Percentiles rank a stretch among this genome's conserved stretches.
Evolutionary conservation across 257 asterid genomes (phyloP).

Genomic region (Solanum sitiens): DNA sequence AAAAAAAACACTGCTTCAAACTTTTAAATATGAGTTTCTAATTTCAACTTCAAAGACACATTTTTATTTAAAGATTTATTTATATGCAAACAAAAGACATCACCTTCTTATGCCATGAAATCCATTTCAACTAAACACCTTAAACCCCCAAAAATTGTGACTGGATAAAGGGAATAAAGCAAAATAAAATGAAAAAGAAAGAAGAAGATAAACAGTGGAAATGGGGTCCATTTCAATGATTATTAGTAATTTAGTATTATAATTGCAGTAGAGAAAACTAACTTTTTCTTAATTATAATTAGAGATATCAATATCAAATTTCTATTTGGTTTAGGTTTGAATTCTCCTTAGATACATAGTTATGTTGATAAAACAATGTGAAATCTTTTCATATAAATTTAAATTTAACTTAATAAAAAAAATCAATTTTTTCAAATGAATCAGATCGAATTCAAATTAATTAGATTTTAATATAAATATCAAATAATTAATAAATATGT

Average conservation of each 20-base stretch:
- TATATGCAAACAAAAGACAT: background rate
- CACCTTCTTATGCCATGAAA: background rate
- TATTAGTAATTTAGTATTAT: background rate
- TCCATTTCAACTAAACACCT: background rate
- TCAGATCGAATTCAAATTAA: no score
- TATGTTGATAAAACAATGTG: no score
- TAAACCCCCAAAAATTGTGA: background rate
- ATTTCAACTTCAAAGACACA: background rate
- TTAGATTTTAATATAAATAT: no score
- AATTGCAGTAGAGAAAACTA: background rate
- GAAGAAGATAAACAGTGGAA: background rate
- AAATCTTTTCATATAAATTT: no score
- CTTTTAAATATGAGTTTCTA: background rate
- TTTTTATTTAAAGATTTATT: background rate
- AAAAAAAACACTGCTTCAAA: background rate
- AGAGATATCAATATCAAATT: background rate
- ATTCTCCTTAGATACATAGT: rapidly evolving
- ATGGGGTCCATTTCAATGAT: background rate
- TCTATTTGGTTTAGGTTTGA: no score
- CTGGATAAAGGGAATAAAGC: background rate
- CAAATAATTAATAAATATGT: no score
- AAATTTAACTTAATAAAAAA: no score
- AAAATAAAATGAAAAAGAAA: background rate
- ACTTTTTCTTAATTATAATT: no score
- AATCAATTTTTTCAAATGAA: no score